Base-by-base conservation (phyloP, 2,329 filamentous ascomycete genomes). In the Trichoderma simmonsii region DNA sequence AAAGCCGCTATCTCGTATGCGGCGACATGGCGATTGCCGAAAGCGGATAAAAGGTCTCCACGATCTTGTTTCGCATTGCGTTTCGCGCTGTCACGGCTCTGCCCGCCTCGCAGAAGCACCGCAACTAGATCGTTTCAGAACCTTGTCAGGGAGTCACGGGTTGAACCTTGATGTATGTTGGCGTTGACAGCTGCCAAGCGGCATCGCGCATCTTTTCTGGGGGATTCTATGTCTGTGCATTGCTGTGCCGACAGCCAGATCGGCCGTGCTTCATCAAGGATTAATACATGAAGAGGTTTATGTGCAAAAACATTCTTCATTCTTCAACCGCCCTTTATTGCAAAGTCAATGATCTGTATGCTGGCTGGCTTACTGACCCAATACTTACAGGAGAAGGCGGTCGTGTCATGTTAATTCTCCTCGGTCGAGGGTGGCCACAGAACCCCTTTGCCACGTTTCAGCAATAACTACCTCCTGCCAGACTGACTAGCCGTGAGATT, bases 401-500 rank as follows among this genome's bases (percentile, higher is more conserved):
- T 3, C 21, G 57, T 34, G 18, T 70, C 66, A 62, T 15, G 26
- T 32, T 43, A 7, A 60, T 60, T 34, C 6, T 56, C 24, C 48
- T 36, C 48, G 60, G 48, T 36, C n/a, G 24, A 34, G 15, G 59
- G 59, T 28, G 11, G 32, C 60, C 61, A 48, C 56, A 48, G 26
- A 62, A 21, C 67, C 56, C 56, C 57, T 71, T 69, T 72, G 39
- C 70, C 51, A 62, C 71, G 77, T 78, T 78, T 78, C 76, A 78
- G 65, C 59, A 12, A 39, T n/a, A 69, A 48, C 34, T 34, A 9
- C 26, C 34, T 69, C 36, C 18, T 34, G 56, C 26, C 56, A 59
- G 8, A 32, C 65, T 30, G 57, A 67, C 36, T 34, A 39, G 18
- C 21, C 28, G 26, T 18, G 34, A 15, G 6, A n/a, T 34, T 59